Conservation (phyloP, 2,329 filamentous ascomycete species). For the Hirsutella rhossiliensis region DNA sequence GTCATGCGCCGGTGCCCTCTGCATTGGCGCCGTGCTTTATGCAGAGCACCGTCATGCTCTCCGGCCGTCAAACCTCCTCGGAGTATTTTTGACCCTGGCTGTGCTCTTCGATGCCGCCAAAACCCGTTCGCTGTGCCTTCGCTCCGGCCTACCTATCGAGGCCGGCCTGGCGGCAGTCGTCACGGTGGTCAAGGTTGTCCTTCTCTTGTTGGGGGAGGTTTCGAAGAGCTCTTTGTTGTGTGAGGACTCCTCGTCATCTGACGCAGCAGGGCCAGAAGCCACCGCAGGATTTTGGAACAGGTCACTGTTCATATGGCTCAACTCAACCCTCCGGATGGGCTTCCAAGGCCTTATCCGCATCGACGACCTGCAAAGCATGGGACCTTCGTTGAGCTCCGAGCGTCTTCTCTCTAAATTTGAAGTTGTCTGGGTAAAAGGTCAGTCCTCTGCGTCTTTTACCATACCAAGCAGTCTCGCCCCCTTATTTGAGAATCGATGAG, state of each 20-base stretch:
- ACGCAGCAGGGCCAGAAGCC: conserved; percentile 3
- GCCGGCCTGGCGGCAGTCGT: conserved; percentile 17
- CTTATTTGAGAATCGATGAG: no score
- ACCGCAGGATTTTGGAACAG: conserved; percentile 13
- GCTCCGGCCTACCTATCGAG: conserved; percentile 7
- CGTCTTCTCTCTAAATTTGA: neutral
- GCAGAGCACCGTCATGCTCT: conserved; percentile 20
- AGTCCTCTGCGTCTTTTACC: neutral
- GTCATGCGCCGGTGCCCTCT: conserved; percentile 13
- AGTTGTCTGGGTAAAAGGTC: conserved; percentile 1
- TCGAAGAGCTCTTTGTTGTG: conserved; percentile 2
- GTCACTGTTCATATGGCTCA: conserved; percentile 15
- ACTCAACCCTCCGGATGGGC: conserved; percentile 15
- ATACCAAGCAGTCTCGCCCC: no score
- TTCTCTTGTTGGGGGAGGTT: conserved; percentile 24
- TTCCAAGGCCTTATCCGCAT: conserved; percentile 18
- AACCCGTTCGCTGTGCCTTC: conserved; percentile 14
- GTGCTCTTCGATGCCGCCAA: conserved; percentile 26
- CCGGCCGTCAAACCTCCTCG: conserved; percentile 27
- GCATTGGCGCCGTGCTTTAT: conserved; percentile 14
- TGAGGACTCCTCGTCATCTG: neutral
- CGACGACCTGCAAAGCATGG: conserved; percentile 17
- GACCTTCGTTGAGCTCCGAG: conserved; percentile 4
- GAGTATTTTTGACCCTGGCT: conserved; percentile 24
- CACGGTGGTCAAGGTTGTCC: conserved; percentile 16